phyloP scores from a whole-genome alignment of 257 asterid species.

The Salvia hispanica region DNA sequence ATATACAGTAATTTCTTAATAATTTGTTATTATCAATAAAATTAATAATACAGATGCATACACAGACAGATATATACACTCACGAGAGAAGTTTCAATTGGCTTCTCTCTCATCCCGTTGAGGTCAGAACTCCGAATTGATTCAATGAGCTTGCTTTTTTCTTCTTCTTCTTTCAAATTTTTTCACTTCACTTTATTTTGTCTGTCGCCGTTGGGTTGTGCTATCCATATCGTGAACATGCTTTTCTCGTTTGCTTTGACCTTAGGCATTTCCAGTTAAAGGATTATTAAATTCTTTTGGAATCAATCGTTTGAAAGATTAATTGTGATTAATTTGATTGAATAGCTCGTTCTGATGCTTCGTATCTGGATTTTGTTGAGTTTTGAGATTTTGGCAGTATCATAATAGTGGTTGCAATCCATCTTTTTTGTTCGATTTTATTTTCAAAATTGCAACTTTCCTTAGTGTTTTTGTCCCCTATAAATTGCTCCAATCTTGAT shows the following conservation, averaged over 20 bases:
- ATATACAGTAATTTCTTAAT: too few species aligned
- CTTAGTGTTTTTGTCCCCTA: too few species aligned
- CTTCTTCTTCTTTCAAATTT: background rate
- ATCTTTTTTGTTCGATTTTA: background rate
- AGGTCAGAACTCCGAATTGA: slow-evolving; percentile 23
- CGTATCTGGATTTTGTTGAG: background rate
- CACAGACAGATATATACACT: background rate
- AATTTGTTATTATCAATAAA: too few species aligned
- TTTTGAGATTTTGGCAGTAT: background rate
- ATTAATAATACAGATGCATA: too few species aligned
- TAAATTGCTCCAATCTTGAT: background rate
- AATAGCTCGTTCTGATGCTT: background rate
- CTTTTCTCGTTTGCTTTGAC: background rate
- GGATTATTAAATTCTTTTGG: background rate
- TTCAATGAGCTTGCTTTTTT: background rate
- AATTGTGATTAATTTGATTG: slow-evolving; percentile 7
- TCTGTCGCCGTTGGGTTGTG: background rate
- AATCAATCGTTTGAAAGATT: background rate
- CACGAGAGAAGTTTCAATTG: background rate
- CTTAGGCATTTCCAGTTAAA: background rate
- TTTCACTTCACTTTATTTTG: background rate
- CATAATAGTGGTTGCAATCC: background rate
- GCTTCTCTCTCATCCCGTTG: slow-evolving; percentile 5
- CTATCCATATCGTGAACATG: background rate
- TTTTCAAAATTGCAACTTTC: background rate